phyloP scores from a whole-genome alignment of 345 rosid species.

The Chamaenerion angustifolium region DNA sequence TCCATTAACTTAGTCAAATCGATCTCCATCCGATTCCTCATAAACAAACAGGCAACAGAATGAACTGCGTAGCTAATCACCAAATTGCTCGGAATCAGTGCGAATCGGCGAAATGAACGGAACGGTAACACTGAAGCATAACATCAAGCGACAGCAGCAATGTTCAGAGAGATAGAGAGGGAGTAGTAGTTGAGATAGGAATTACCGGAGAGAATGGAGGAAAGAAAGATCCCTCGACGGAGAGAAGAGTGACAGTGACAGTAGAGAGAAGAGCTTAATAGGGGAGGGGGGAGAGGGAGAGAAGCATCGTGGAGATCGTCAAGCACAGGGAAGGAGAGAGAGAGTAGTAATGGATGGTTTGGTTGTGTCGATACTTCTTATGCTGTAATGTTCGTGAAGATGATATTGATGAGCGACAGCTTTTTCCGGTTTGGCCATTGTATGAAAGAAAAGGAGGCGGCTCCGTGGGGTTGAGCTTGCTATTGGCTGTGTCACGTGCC shows the following conservation, averaged over 20 bases:
- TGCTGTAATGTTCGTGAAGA: background rate
- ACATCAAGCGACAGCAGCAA: too few species aligned
- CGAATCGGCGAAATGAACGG: too few species aligned
- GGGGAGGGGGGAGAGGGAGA: slow-evolving; percentile 3
- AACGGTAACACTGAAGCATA: too few species aligned
- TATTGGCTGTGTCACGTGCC: background rate
- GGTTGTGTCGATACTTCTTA: slow-evolving; percentile 3
- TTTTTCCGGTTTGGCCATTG: slow-evolving; percentile 2
- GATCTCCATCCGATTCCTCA: too few species aligned
- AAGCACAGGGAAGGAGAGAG: background rate
- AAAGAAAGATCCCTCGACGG: background rate
- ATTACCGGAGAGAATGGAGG: slow-evolving; percentile 4
- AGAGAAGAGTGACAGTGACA: slow-evolving; percentile 1
- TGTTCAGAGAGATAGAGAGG: too few species aligned
- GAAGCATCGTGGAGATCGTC: slow-evolving; percentile 46
- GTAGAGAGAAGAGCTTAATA: background rate
- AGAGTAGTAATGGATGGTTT: background rate
- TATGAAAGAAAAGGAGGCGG: background rate
- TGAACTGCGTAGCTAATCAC: too few species aligned
- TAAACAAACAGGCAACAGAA: too few species aligned
- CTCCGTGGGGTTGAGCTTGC: background rate
- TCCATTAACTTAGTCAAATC: too few species aligned
- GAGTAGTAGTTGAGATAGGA: too few species aligned
- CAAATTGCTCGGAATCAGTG: too few species aligned
- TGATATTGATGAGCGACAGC: background rate